These are phyloP conservation scores for Phytophthora capsici DNA, from an alignment of 352 stramenopile genomes.

Conservation along the genomic window DNA sequence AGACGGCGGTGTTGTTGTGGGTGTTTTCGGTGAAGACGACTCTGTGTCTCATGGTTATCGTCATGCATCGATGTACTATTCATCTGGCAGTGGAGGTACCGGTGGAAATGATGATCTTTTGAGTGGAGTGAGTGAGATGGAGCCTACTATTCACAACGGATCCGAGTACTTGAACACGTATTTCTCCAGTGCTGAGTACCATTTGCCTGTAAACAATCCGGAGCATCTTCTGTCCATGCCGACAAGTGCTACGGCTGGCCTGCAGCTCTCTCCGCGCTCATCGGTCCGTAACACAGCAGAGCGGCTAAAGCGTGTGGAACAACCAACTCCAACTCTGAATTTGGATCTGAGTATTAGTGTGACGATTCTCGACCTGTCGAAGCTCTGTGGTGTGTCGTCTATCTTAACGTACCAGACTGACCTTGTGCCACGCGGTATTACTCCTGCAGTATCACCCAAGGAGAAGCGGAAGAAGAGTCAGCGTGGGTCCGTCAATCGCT, in stretches of 20 bases:
- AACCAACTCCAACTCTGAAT: conserved; percentile 51
- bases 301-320: conserved; percentile 57
- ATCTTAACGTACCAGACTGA: conserved; percentile 75
- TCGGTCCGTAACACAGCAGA: conserved; percentile 43
- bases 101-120: conserved; percentile 35
- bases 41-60: conserved; percentile 35
- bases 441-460: conserved; percentile 17
- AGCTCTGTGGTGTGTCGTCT: conserved; percentile 76
- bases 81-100: conserved; percentile 22
- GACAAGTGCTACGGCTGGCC: conserved; percentile 36
- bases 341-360: conserved; percentile 77
- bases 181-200: conserved; percentile 70
- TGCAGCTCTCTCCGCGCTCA: conserved; percentile 57
- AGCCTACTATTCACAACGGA: conserved; percentile 66
- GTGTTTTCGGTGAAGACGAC: conserved; percentile 46
- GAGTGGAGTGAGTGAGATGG: conserved; percentile 42
- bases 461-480: conserved; percentile 25
- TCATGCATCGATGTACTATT: conserved; percentile 52
- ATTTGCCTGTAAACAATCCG: conserved; percentile 72
- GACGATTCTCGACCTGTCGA: conserved; percentile 75
- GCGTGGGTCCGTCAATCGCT: conserved; percentile 43
- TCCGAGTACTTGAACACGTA: conserved; percentile 81
- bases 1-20: conserved; percentile 34
- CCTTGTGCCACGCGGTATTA: conserved; percentile 29
- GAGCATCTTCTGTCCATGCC: conserved; percentile 72